Percentiles rank a stretch among this genome's conserved stretches.
Evolutionary conservation across 768 basidiomycete genomes (phyloP).

Genomic region (Lactarius hatsudake): DNA sequence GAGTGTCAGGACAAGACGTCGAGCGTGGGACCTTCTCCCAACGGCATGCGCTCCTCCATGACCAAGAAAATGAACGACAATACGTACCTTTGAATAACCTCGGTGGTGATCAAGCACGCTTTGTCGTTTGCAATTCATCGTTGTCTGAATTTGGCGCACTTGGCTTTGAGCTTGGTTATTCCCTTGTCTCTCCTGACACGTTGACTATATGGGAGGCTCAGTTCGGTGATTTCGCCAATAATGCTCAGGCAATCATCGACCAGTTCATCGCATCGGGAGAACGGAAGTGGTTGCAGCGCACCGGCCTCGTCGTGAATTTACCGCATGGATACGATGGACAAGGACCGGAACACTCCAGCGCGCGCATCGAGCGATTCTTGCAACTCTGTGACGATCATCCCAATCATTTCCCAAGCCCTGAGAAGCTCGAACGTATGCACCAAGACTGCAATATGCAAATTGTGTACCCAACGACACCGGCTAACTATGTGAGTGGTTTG

Average conservation of each 20-base stretch:
- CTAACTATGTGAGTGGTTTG: conserved; percentile 70
- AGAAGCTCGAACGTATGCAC: conserved; percentile 92
- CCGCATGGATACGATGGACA: conserved; percentile 99
- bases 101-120: conserved; percentile 82
- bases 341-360: conserved; percentile 97
- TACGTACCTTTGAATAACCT: conserved; percentile 90
- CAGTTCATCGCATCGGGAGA: conserved; percentile 98
- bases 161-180: conserved; percentile 98
- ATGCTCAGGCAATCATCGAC: conserved; percentile 96
- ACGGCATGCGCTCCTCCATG: conserved; percentile 94
- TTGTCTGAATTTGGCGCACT: conserved; percentile 93
- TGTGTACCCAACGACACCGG: conserved; percentile 94
- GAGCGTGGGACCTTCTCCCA: conserved; percentile 99
- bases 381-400: conserved; percentile 99
- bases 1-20: conserved; percentile 96
- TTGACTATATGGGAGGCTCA: conserved; percentile 99
- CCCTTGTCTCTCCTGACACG: conserved; percentile 89
- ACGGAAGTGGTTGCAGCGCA: conserved; percentile 95
- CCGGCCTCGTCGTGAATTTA: conserved; percentile 81
- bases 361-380: conserved; percentile 91
- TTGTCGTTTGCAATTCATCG: conserved; percentile 95
- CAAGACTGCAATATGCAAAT: conserved; percentile 99
- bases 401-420: conserved; percentile 77
- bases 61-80: conserved; percentile 88
- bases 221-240: conserved; percentile 98